A percentile compares a stretch with the other conserved stretches of the same genome.
Conservation (phyloP, 2,329 filamentous ascomycete genomes). For the Aspergillus sergii region DNA sequence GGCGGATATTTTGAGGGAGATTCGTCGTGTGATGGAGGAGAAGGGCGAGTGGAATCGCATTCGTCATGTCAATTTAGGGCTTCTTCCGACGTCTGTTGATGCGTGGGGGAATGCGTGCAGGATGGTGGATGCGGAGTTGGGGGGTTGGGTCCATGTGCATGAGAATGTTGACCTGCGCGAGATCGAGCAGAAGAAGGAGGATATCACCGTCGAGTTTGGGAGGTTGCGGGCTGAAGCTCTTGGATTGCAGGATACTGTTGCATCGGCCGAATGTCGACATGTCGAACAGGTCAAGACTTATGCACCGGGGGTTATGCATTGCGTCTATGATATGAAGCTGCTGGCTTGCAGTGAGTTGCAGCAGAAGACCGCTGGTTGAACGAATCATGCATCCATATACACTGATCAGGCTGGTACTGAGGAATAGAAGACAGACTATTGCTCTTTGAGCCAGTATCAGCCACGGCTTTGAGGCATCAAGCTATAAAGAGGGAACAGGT, state of each 20-base stretch:
- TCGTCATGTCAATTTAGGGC: slow-evolving; percentile 61
- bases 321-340: slow-evolving; percentile 59
- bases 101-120: slow-evolving; percentile 55
- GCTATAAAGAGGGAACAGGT: not conserved
- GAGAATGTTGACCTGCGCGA: slow-evolving; percentile 58
- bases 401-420: not conserved
- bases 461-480: not conserved
- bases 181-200: slow-evolving; percentile 41
- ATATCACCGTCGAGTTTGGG: slow-evolving; percentile 46
- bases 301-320: slow-evolving; percentile 64
- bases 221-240: slow-evolving; percentile 23
- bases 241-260: slow-evolving; percentile 2
- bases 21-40: slow-evolving; percentile 34
- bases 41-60: slow-evolving; percentile 40
- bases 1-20: slow-evolving; percentile 39
- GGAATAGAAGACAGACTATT: not conserved
- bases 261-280: slow-evolving; percentile 40
- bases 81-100: slow-evolving; percentile 55
- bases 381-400: not conserved
- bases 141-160: slow-evolving; percentile 63
- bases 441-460: not conserved
- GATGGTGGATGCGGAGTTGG: slow-evolving; percentile 47
- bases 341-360: slow-evolving; percentile 14
- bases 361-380: not conserved
- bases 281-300: slow-evolving; percentile 61